Evolutionary conservation across 2,329 filamentous ascomycete species (phyloP).

Genomic region (Penicillium aurantiogriseum): DNA sequence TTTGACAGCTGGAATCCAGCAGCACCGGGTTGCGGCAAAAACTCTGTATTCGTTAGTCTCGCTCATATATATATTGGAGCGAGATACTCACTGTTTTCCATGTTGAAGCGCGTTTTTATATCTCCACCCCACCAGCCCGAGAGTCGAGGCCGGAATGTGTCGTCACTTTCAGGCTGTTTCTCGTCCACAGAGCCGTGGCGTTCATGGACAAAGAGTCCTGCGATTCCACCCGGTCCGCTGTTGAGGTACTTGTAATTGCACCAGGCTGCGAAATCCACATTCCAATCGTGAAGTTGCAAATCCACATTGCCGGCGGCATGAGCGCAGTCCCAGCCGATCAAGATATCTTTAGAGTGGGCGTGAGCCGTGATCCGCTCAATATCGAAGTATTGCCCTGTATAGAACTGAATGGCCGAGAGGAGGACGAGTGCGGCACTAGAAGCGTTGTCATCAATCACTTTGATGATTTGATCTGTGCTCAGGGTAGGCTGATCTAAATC

Average conservation of each 20-base stretch:
- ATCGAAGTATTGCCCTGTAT: constrained; percentile 85
- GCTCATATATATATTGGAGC: neutral
- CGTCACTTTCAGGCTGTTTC: constrained; percentile 37
- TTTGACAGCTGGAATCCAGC: constrained; percentile 84
- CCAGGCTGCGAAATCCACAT: constrained; percentile 89
- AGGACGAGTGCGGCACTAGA: constrained; percentile 71
- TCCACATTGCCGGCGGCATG: constrained; percentile 84
- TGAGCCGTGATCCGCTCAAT: constrained; percentile 75
- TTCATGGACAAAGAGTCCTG: constrained; percentile 77
- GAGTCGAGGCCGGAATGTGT: constrained; percentile 63
- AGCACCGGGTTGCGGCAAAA: constrained; percentile 74
- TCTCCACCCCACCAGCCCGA: constrained; percentile 86
- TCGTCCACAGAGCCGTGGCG: constrained; percentile 56
- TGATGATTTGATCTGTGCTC: constrained; percentile 68
- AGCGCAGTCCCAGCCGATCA: constrained; percentile 84
- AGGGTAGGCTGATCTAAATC: constrained; percentile 56
- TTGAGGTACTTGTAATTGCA: constrained; percentile 96
- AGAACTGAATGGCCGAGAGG: constrained; percentile 86
- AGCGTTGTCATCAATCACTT: constrained; percentile 71
- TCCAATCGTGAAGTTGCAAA: constrained; percentile 78
- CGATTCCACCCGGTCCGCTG: constrained; percentile 77
- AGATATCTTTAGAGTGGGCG: constrained; percentile 68
- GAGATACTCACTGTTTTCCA: constrained; percentile 63
- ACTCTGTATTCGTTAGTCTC: constrained; percentile 45
- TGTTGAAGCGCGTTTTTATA: constrained; percentile 72